phyloP scores from a whole-genome alignment of 805 yeast genomes.

The Metschnikowia cerradonensis region DNA sequence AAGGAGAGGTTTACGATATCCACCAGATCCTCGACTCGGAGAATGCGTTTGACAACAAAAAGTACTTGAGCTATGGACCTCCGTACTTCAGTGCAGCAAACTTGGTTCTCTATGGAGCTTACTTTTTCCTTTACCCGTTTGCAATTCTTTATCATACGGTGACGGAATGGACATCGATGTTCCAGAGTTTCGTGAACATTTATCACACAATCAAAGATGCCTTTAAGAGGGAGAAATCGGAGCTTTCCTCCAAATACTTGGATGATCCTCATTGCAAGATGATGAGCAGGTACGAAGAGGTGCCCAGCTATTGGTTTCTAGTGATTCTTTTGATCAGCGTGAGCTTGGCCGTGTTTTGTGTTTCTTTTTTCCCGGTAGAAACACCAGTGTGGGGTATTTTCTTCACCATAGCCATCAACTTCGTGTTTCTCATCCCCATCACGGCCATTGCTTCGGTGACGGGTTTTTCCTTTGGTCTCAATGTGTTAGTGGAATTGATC shows the following conservation, averaged over 20 bases:
- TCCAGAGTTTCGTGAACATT: slow-evolving; percentile 34
- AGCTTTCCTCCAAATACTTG: slow-evolving; percentile 13
- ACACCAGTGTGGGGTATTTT: slow-evolving; percentile 63
- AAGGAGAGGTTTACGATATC: slow-evolving; percentile 46
- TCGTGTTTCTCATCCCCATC: slow-evolving; percentile 56
- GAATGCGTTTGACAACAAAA: slow-evolving; percentile 41
- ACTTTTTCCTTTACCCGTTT: slow-evolving; percentile 53
- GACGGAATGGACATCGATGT: slow-evolving; percentile 44
- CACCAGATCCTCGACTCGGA: slow-evolving; percentile 41
- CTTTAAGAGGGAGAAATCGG: slow-evolving; percentile 13
- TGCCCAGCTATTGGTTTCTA: slow-evolving; percentile 71
- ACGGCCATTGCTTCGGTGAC: slow-evolving; percentile 62
- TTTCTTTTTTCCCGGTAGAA: slow-evolving; percentile 46
- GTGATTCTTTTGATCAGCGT: slow-evolving; percentile 44
- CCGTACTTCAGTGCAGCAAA: slow-evolving; percentile 66
- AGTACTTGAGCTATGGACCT: slow-evolving; percentile 55
- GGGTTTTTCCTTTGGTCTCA: slow-evolving; percentile 54
- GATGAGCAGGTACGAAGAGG: slow-evolving; percentile 60
- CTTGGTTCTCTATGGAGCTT: slow-evolving; percentile 54
- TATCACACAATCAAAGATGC: slow-evolving; percentile 27
- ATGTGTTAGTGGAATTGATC: slow-evolving; percentile 60
- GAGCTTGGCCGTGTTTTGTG: slow-evolving; percentile 40
- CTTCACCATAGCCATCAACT: slow-evolving; percentile 52
- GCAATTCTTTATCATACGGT: slow-evolving; percentile 46
- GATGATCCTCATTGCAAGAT: slow-evolving; percentile 55